Evolutionary conservation across 179 eudicot genomes (phyloP).

Genomic region (Heliamphora pulchella): DNA sequence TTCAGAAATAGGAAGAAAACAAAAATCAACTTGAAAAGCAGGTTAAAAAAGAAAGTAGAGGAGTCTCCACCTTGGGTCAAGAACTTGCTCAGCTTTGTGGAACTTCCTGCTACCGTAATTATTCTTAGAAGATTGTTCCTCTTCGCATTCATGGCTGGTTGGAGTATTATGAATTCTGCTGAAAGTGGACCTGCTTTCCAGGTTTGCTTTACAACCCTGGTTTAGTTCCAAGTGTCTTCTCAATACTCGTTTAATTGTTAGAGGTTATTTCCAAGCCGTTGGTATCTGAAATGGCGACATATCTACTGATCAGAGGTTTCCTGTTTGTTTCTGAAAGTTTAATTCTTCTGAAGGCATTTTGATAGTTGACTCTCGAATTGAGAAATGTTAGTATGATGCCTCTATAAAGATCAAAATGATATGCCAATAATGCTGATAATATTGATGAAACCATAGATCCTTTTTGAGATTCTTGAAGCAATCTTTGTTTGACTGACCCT

Average conservation of each 20-base stretch:
- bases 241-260: neutral
- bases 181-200: slow-evolving; percentile 96
- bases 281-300: neutral
- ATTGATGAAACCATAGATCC: neutral
- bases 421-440: neutral
- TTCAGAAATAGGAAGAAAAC: slow-evolving; percentile 65
- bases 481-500: too few relatives aligned
- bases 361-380: neutral
- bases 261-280: neutral
- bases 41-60: slow-evolving; percentile 82
- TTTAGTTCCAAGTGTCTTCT: neutral
- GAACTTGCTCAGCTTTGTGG: slow-evolving; percentile 71
- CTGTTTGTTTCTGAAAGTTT: neutral
- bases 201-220: slow-evolving; percentile 30
- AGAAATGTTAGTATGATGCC: neutral
- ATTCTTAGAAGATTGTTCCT: slow-evolving; percentile 80
- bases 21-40: slow-evolving; percentile 81
- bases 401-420: neutral
- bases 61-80: slow-evolving; percentile 98
- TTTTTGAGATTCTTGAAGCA: too few relatives aligned
- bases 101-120: slow-evolving; percentile 70
- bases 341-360: neutral
- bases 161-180: slow-evolving; percentile 92
- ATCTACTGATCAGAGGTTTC: neutral
- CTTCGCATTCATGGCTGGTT: slow-evolving; percentile 73